Percentiles rank a stretch among this genome's conserved stretches.
phyloP scores from a whole-genome alignment of 1,284 basidiomycete species.

The Cryptococcus hybrid region DNA sequence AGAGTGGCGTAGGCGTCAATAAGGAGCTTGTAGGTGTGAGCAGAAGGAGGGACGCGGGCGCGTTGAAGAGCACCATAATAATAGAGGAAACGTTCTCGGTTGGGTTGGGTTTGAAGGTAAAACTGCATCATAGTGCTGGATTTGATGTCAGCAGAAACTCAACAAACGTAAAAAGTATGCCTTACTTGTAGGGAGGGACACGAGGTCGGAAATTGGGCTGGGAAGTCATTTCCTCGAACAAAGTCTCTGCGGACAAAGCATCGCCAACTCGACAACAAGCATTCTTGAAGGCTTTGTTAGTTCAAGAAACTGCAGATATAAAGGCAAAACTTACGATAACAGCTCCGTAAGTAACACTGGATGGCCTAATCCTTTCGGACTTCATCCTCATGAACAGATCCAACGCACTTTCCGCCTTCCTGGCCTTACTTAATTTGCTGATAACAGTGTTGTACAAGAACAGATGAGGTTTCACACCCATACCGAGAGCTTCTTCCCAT shows the following conservation, averaged over 20 bases:
- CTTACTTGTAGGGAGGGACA: constrained; percentile 72
- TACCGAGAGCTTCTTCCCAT: constrained; percentile 72
- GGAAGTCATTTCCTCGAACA: constrained; percentile 82
- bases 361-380: constrained; percentile 60
- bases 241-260: constrained; percentile 69
- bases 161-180: not conserved
- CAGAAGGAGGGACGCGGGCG: constrained; percentile 68
- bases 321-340: constrained; percentile 64
- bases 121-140: constrained; percentile 98
- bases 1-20: constrained; percentile 88
- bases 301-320: not conserved
- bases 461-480: constrained; percentile 70
- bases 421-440: constrained; percentile 85
- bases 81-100: constrained; percentile 69
- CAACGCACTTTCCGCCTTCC: constrained; percentile 84
- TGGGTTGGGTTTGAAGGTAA: constrained; percentile 84
- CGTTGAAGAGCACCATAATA: constrained; percentile 72
- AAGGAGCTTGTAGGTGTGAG: constrained; percentile 93
- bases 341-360: constrained; percentile 92
- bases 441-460: constrained; percentile 96
- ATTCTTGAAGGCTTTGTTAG: constrained; percentile 30
- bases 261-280: constrained; percentile 95
- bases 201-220: constrained; percentile 77
- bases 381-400: constrained; percentile 81
- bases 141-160: constrained; percentile 4